These are phyloP conservation scores for Aspergillus intermedius DNA, from an alignment of 2,329 filamentous ascomycete genomes.

Conservation along the genomic window DNA sequence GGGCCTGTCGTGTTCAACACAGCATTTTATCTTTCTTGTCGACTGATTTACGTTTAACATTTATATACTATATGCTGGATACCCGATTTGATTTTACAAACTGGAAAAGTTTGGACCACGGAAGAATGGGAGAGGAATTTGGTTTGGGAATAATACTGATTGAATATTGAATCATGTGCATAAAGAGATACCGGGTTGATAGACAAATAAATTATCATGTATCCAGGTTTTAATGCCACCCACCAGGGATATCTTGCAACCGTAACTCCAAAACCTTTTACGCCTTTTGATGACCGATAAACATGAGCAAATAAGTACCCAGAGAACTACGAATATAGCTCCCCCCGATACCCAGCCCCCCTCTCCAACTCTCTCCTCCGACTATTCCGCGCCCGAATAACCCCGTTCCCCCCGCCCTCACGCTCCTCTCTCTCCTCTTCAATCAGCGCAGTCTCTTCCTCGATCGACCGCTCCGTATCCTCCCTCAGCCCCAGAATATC, in stretches of 20 bases:
- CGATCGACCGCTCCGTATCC: constrained; percentile 42
- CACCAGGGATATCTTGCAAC: background rate
- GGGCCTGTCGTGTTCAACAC: constrained; percentile 17
- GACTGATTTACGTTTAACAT: constrained; percentile 9
- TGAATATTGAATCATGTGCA: too few relatives aligned
- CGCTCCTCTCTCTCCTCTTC: constrained; percentile 37
- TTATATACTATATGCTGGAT: constrained; percentile 23
- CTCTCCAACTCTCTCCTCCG: constrained; percentile 31
- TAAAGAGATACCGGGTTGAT: background rate
- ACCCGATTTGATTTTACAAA: constrained; percentile 23
- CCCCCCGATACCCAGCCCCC: constrained; percentile 28
- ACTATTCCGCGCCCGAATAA: constrained; percentile 7
- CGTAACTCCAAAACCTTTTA: background rate
- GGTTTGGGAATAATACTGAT: background rate
- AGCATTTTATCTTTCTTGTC: background rate
- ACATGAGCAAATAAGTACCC: background rate
- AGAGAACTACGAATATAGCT: constrained; percentile 26
- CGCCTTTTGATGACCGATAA: background rate
- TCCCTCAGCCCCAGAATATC: constrained; percentile 57
- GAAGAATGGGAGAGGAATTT: background rate
- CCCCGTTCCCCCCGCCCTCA: constrained; percentile 23
- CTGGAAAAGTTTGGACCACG: background rate
- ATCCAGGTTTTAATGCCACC: background rate
- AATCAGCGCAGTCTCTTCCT: constrained; percentile 34
- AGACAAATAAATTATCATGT: background rate